These are phyloP conservation scores for Ophiostoma ulmi DNA, from an alignment of 2,329 filamentous ascomycete genomes.

Conservation along the genomic window DNA sequence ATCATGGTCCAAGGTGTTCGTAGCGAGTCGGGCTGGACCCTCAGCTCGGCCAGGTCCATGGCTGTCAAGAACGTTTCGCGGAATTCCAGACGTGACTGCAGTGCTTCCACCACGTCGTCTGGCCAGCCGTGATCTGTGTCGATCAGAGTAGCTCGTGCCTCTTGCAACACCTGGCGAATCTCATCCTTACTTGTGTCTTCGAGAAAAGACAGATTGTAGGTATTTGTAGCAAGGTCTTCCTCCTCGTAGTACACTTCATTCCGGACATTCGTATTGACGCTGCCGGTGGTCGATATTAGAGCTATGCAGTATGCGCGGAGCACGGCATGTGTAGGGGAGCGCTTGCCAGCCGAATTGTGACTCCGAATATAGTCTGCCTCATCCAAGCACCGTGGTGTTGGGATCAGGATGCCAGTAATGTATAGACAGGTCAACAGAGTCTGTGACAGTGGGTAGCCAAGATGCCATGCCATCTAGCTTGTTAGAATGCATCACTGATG, in stretches of 20 bases:
- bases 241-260: constrained; percentile 94
- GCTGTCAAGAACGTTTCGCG: constrained; percentile 58
- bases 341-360: not conserved
- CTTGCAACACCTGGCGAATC: constrained; percentile 51
- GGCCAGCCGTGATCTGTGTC: constrained; percentile 38
- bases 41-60: constrained; percentile 45
- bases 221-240: constrained; percentile 92
- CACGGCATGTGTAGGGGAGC: constrained; percentile 44
- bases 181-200: constrained; percentile 54
- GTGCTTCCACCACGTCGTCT: constrained; percentile 46
- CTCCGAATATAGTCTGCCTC: constrained; percentile 57
- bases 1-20: constrained; percentile 50
- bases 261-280: constrained; percentile 70
- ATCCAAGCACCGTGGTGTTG: constrained; percentile 57
- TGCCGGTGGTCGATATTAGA: constrained; percentile 74
- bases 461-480: constrained; percentile 84
- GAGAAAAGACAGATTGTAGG: constrained; percentile 75
- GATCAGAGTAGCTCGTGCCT: constrained; percentile 51
- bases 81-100: constrained; percentile 61
- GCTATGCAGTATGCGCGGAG: constrained; percentile 82
- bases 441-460: constrained; percentile 91
- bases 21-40: constrained; percentile 43
- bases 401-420: constrained; percentile 74
- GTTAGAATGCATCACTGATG: not conserved
- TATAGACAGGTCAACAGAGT: constrained; percentile 91